Evolutionary conservation across 2,329 filamentous ascomycete species (phyloP).

Genomic region (Diaporthe sp.): DNA sequence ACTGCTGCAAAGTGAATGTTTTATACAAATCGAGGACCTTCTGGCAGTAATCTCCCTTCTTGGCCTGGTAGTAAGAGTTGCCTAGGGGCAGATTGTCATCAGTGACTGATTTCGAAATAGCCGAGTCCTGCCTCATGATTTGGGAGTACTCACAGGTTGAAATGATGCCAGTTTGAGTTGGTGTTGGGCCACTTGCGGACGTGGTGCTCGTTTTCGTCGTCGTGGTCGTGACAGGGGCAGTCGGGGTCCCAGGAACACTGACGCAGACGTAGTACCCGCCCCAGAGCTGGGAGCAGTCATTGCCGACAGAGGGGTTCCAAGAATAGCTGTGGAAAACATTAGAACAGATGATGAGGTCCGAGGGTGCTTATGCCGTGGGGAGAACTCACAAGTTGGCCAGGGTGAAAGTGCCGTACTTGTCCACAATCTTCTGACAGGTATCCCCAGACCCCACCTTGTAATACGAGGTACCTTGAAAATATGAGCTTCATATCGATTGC

Average conservation of each 20-base stretch:
- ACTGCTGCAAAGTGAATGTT: not conserved
- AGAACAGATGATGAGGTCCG: too few relatives aligned
- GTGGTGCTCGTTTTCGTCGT: too few relatives aligned
- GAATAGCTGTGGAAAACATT: too few relatives aligned
- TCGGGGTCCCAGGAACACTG: too few relatives aligned
- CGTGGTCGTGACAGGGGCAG: too few relatives aligned
- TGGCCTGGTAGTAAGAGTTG: not conserved
- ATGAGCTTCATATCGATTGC: not conserved
- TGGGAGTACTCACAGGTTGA: not conserved
- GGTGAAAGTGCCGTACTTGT: not conserved
- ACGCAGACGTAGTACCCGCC: too few relatives aligned
- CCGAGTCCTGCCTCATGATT: not conserved
- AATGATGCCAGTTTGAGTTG: not conserved
- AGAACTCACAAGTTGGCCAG: not conserved
- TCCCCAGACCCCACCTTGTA: not conserved
- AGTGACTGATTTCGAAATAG: not conserved
- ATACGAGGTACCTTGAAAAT: not conserved
- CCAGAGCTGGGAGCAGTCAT: too few relatives aligned
- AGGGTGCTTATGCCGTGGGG: too few relatives aligned
- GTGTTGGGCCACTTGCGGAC: not conserved
- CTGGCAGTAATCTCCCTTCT: not conserved
- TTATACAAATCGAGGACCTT: not conserved
- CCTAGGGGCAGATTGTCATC: slow-evolving; percentile 11
- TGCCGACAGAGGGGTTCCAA: too few relatives aligned
- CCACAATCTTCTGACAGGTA: not conserved